Conservation (phyloP, 768 basidiomycete species). For the Naganishia antarctica region DNA sequence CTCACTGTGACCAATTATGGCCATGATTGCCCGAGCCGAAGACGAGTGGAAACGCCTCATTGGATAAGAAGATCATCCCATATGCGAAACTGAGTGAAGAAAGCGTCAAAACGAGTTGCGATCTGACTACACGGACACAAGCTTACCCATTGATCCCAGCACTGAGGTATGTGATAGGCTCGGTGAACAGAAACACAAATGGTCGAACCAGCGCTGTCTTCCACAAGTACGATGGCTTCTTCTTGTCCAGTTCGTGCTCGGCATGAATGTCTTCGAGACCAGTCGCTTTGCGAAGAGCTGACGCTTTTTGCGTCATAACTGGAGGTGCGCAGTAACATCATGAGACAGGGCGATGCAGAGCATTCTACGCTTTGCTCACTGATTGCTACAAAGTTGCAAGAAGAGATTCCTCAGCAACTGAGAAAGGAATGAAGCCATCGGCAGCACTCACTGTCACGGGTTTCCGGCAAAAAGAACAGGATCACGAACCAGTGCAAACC, state of each 20-base stretch:
- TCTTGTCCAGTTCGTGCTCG: slow-evolving; percentile 39
- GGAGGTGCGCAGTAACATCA: no score
- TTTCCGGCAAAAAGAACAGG: slow-evolving; percentile 35
- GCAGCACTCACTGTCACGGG: slow-evolving; percentile 31
- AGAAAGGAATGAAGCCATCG: no score
- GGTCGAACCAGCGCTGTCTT: slow-evolving; percentile 40
- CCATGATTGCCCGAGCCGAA: slow-evolving; percentile 40
- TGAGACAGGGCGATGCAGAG: no score
- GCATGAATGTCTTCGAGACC: slow-evolving; percentile 32
- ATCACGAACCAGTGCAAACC: slow-evolving; percentile 34
- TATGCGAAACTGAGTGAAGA: slow-evolving; percentile 30
- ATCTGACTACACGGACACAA: neutral
- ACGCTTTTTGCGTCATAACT: slow-evolving; percentile 32
- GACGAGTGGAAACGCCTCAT: slow-evolving; percentile 40
- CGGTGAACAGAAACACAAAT: slow-evolving; percentile 38
- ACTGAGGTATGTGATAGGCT: slow-evolving; percentile 41
- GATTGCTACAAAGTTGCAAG: no score
- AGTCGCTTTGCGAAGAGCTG: slow-evolving; percentile 32
- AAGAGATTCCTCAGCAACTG: no score
- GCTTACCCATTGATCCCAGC: slow-evolving; percentile 38
- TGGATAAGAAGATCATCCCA: slow-evolving; percentile 41
- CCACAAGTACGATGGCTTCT: slow-evolving; percentile 35
- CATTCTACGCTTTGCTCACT: no score
- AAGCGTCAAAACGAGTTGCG: neutral
- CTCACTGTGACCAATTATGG: slow-evolving; percentile 38